Percentiles rank a stretch among this genome's conserved stretches.
phyloP scores from a whole-genome alignment of 345 rosid genomes.

The Clausena lansium region DNA sequence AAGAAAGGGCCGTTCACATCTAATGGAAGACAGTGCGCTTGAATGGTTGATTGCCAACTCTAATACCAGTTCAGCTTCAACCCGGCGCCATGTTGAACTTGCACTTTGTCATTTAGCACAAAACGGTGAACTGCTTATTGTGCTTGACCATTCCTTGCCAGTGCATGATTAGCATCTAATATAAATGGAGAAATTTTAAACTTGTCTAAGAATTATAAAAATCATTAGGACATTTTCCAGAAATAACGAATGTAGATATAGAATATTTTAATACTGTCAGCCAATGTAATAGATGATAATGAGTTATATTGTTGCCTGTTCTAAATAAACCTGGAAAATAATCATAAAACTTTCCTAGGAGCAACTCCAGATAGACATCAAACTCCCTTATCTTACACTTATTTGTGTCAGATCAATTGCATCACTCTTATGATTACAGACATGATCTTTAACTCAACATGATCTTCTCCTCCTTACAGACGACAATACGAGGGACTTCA shows the following conservation, averaged over 20 bases:
- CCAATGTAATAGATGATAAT: background rate
- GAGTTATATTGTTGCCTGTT: background rate
- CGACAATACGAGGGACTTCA: constrained; percentile 66
- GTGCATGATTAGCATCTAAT: background rate
- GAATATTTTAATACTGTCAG: background rate
- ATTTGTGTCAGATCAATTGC: background rate
- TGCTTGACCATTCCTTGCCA: background rate
- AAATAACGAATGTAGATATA: background rate
- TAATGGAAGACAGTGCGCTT: constrained; percentile 74
- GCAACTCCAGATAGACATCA: background rate
- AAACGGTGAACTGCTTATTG: constrained; percentile 48
- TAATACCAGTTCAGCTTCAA: constrained; percentile 51
- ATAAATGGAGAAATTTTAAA: background rate
- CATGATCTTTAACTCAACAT: background rate
- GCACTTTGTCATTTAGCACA: constrained; percentile 95
- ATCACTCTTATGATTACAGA: background rate
- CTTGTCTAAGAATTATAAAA: background rate
- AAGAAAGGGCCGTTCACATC: constrained; percentile 73
- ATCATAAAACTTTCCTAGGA: background rate
- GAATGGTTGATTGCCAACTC: constrained; percentile 72
- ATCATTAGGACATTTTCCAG: background rate
- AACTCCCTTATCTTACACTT: background rate
- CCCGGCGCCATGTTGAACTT: constrained; percentile 80
- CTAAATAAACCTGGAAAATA: background rate
- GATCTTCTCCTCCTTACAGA: constrained; percentile 38